Evolutionary conservation across 495 filamentous ascomycete species (phyloP).

Genomic region (Podospora pseudocomata): DNA sequence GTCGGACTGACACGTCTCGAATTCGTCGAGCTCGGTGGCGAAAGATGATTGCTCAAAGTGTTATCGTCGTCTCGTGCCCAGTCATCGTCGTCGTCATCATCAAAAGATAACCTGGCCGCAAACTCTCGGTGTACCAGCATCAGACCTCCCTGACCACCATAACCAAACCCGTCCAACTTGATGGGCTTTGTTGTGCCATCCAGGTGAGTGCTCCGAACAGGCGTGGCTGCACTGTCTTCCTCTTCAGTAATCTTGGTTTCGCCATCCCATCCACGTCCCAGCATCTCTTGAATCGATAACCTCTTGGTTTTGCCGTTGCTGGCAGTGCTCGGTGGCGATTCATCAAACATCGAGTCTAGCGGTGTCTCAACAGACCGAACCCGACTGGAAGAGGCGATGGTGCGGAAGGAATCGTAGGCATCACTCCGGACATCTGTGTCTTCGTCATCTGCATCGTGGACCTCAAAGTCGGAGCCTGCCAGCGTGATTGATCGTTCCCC

Average conservation of each 20-base stretch:
- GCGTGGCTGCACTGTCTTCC: constrained; percentile 58
- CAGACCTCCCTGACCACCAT: constrained; percentile 16
- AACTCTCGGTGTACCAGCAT: constrained; percentile 35
- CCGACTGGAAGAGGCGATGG: constrained; percentile 61
- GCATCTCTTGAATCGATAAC: constrained; percentile 53
- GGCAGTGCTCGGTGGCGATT: constrained; percentile 55
- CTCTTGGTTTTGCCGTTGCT: constrained; percentile 55
- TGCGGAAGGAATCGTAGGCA: constrained; percentile 88
- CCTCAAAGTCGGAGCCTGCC: constrained; percentile 77
- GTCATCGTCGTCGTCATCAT: constrained; percentile 62
- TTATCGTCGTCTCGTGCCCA: constrained; percentile 57
- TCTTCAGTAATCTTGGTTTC: constrained; percentile 62
- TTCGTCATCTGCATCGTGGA: constrained; percentile 75
- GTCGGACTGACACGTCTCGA: constrained; percentile 45
- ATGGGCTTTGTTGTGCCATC: constrained; percentile 12
- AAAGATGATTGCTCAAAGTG: constrained; percentile 49
- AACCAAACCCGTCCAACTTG: constrained; percentile 20
- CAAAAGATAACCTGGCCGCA: constrained; percentile 45
- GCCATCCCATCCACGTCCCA: constrained; percentile 46
- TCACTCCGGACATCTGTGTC: constrained; percentile 85
- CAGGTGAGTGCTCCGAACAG: constrained; percentile 42
- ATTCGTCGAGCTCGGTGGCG: constrained; percentile 51
- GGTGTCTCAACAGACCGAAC: constrained; percentile 53
- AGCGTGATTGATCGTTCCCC: constrained; percentile 74
- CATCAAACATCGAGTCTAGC: constrained; percentile 85